Evolutionary conservation across 202 grass and related monocot species (phyloP).

Genomic region (Tripidium arundinaceum): DNA sequence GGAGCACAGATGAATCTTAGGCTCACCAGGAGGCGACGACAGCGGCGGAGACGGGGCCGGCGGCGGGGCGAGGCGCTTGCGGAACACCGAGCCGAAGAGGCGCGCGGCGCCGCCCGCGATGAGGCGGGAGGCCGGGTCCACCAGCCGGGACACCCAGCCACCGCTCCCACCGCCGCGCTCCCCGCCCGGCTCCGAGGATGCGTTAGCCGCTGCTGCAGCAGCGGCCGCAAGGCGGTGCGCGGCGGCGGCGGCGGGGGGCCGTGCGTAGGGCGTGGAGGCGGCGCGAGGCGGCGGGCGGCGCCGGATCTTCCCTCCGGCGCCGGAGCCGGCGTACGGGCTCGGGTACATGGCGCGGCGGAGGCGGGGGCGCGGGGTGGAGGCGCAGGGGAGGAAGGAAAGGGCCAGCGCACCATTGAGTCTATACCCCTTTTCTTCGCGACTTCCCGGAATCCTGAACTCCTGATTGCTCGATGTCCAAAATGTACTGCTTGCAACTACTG

Average conservation of each 20-base stretch:
- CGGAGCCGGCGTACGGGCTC: conserved; percentile 29
- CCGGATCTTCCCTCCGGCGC: conserved; percentile 60
- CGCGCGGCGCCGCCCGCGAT: conserved; percentile 64
- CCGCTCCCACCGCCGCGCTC: conserved; percentile 6
- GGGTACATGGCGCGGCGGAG: conserved; percentile 50
- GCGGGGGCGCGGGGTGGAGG: background rate
- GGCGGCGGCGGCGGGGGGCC: conserved; percentile 37
- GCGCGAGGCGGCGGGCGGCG: conserved; percentile 28
- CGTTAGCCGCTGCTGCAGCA: background rate
- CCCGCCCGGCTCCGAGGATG: background rate
- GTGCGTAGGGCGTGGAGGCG: conserved; percentile 53
- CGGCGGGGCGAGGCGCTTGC: conserved; percentile 47
- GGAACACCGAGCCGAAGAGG: conserved; percentile 77
- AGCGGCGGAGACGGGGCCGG: background rate
- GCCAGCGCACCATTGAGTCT: no score
- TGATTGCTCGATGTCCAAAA: background rate
- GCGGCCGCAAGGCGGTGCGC: conserved; percentile 30
- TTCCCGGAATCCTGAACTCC: background rate
- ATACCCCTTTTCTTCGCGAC: no score
- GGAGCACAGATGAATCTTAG: background rate
- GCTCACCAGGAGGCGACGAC: conserved; percentile 19
- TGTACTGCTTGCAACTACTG: background rate
- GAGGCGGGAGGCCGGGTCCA: conserved; percentile 81
- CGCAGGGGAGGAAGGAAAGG: background rate
- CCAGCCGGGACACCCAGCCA: conserved; percentile 66